A percentile compares a stretch with the other conserved stretches of the same genome.
phyloP scores from a whole-genome alignment of 78 protist species.

The Isochrysis galbana region DNA sequence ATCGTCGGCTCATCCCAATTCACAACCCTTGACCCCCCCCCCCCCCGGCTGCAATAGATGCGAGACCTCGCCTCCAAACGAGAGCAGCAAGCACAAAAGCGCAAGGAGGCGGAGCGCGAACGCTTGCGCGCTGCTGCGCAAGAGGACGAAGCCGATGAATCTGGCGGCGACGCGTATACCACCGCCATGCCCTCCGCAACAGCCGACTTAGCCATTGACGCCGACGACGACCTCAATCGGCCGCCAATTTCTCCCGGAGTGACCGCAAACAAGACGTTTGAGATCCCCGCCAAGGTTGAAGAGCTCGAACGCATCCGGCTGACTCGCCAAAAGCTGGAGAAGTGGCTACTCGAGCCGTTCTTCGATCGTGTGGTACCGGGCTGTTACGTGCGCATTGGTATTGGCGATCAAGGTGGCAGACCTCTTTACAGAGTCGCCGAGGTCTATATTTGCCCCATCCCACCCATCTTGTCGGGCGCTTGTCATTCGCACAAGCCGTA shows the following conservation, averaged over 20 bases:
- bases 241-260: too few relatives aligned
- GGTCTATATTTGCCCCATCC: too few relatives aligned
- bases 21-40: too few relatives aligned
- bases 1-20: too few relatives aligned
- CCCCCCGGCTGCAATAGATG: too few relatives aligned
- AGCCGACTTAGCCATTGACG: too few relatives aligned
- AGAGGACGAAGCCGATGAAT: neutral
- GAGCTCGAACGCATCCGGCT: slow-evolving; percentile 27
- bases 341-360: slow-evolving; percentile 2
- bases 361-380: neutral
- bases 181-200: too few relatives aligned
- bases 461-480: too few relatives aligned
- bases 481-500: too few relatives aligned
- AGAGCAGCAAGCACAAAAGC: too few relatives aligned
- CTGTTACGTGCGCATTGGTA: neutral
- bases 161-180: neutral
- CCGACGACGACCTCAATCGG: too few relatives aligned
- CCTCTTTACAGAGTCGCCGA: neutral
- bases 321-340: neutral
- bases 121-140: neutral
- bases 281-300: neutral
- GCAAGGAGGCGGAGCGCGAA: neutral
- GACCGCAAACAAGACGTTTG: too few relatives aligned
- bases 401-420: neutral
- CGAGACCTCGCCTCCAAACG: neutral